Base-by-base conservation (phyloP, 805 yeast genomes). In the Ogataea minuta region DNA sequence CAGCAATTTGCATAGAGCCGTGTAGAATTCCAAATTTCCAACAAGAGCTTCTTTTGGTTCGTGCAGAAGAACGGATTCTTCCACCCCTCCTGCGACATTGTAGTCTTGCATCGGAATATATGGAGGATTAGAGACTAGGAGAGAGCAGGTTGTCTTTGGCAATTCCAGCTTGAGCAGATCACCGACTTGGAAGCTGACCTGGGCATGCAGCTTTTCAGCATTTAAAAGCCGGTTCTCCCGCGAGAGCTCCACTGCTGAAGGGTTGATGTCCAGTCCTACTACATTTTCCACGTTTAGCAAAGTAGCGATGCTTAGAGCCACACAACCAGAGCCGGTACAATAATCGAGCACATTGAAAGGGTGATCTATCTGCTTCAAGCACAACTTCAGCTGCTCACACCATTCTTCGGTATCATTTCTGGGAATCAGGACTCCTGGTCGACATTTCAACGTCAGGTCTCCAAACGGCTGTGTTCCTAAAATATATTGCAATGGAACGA, bases 381-480 rank as follows among this genome's bases (percentile, higher is more conserved):
- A 35, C 6, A 44, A 20, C 7, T 66, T 60, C 14, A 84, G 56
- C 39, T 69, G 70, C 20, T 64, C 24, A 8, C 74, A 67, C 97
- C 97, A 91, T 54, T 88, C 95, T 58, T 91, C 98, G 0, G 99
- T 91, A 57, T 91, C 99, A 84, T 91, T 81, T 34, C 99, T 64
- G 0, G 99, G 98, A 19, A 91, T 90, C 44, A 91, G 64, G 2
- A 88, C 97, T 0, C 79, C 79, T 1, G 65, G 66, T 20, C 60
- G 52, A 52, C 96, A 86, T 17, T 52, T 41, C 4, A 91, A 71
- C 9, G 74, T 76, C 34, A 91, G 56, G 2, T 59, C 53, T 0
- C 93, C 95, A 66, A 91, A 91, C 1, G 98, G 98, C 62, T 90
- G 97, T 0, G 78, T 63, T 0, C 93, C 89, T 8, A 91, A 64